These are phyloP conservation scores for Saturnispora silvae DNA, from an alignment of 805 yeast species.

Conservation along the genomic window DNA sequence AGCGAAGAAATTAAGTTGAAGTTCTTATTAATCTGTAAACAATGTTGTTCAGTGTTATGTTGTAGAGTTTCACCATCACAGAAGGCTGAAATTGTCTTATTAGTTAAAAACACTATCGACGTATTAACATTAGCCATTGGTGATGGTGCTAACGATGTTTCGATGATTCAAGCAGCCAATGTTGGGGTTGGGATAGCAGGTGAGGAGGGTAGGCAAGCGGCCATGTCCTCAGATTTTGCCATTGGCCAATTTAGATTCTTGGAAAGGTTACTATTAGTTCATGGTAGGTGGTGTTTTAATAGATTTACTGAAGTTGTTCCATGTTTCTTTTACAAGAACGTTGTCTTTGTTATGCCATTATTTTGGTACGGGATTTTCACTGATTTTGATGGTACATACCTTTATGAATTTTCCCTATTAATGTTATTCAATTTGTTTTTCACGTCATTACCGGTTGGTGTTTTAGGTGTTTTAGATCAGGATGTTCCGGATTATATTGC, in stretches of 20 bases:
- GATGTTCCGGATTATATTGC: conserved; percentile 61
- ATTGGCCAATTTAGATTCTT: conserved; percentile 69
- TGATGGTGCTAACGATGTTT: conserved; percentile 81
- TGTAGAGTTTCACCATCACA: conserved; percentile 81
- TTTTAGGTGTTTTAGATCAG: conserved; percentile 64
- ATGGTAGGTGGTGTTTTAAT: conserved; percentile 78
- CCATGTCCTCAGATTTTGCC: conserved; percentile 78
- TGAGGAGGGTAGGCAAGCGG: conserved; percentile 81
- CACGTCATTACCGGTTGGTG: conserved; percentile 69
- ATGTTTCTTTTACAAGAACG: conserved; percentile 68
- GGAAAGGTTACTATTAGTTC: conserved; percentile 55
- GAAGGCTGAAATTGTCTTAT: conserved; percentile 61
- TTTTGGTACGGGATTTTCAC: conserved; percentile 69
- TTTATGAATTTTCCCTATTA: conserved; percentile 68
- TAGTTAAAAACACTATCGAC: conserved; percentile 51
- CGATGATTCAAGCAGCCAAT: conserved; percentile 81
- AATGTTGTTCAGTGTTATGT: conserved; percentile 69
- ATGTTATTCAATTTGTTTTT: conserved; percentile 74
- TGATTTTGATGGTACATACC: conserved; percentile 64
- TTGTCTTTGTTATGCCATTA: conserved; percentile 59
- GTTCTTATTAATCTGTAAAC: conserved; percentile 62
- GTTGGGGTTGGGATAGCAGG: conserved; percentile 84
- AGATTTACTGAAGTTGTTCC: conserved; percentile 71
- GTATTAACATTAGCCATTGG: conserved; percentile 79
- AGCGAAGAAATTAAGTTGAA: conserved; percentile 31